phyloP scores from a whole-genome alignment of 352 stramenopile genomes.

The Globisporangium echinulatum region DNA sequence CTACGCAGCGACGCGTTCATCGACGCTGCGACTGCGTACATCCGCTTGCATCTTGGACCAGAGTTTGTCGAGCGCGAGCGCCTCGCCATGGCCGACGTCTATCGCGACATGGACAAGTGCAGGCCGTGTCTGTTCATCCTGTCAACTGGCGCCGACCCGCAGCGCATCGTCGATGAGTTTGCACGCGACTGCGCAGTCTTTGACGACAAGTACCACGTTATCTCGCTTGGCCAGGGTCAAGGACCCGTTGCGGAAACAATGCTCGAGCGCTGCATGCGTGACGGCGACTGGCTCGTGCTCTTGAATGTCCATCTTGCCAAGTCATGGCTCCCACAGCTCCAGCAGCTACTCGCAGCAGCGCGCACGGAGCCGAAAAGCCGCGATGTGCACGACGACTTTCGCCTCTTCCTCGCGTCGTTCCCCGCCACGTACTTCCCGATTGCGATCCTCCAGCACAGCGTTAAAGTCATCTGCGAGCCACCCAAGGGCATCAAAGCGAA shows the following conservation, averaged over 20 bases:
- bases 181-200: constrained; percentile 29
- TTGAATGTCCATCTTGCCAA: constrained; percentile 76
- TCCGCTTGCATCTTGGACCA: constrained; percentile 29
- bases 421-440: constrained; percentile 67
- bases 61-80: constrained; percentile 12
- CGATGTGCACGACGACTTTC: constrained; percentile 49
- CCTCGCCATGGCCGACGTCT: constrained; percentile 39
- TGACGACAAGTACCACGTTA: constrained; percentile 39
- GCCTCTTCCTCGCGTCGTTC: constrained; percentile 66
- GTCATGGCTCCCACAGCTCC: constrained; percentile 67
- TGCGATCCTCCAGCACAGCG: constrained; percentile 58
- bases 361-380: constrained; percentile 22
- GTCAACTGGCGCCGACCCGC: constrained; percentile 62
- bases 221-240: constrained; percentile 76
- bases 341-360: constrained; percentile 32
- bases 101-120: constrained; percentile 44
- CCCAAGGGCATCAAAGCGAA: constrained; percentile 71
- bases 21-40: constrained; percentile 28
- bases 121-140: constrained; percentile 76
- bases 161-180: constrained; percentile 38
- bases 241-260: constrained; percentile 56
- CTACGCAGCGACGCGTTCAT: constrained; percentile 47
- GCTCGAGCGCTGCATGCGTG: constrained; percentile 33
- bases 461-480: constrained; percentile 78
- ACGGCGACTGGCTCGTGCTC: constrained; percentile 64